Base-by-base conservation (phyloP, 331 rosid genomes). In the Telfairia occidentalis region DNA sequence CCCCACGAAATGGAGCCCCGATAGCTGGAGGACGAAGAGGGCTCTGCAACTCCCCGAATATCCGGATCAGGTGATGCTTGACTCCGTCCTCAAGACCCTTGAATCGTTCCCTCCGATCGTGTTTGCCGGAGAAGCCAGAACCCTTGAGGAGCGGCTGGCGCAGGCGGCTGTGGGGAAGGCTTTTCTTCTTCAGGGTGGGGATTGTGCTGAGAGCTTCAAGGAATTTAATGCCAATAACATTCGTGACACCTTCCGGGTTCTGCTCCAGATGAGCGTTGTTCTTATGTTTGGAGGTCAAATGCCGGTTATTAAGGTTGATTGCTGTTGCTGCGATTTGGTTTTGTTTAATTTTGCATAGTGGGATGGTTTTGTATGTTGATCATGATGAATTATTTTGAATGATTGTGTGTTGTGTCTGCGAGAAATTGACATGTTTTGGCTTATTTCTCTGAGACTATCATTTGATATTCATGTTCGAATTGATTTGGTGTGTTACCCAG, bases 161-260 rank as follows among this genome's bases (percentile, higher is more conserved):
- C 81, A 75, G 79, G 84, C 84, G 19, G 61, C 84, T 53, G 54
- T 61, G 65, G 76, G 83, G 0, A 77, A 84, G 79, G 93, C 90
- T 3, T 90, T 88, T 79, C 84, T 90, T 37, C 92, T 90, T 38
- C 92, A 88, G 76, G 93, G 96, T 19, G 96, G 96, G 18, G 97
- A 91, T 76, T 91, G 97, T 43, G 96, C 97, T 1, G 97, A 91
- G 85, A 91, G 97, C 82, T 90, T 90, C 84, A 89, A 91, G 85
- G 97, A 90, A 61, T 90, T 90, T 74, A 84, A 79, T 73, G 96
- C 92, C 74, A 90, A 90, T 55, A 81, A 88, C 49, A 90, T 90
- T 52, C 86, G 96, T 74, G 96, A 90, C 61, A 88, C 96, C 5
- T 90, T 90, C 35, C 87, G 96, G 67, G 74, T 90, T 73, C 76